phyloP scores from a whole-genome alignment of 2,329 filamentous ascomycete genomes.

The Alternaria gaisen region DNA sequence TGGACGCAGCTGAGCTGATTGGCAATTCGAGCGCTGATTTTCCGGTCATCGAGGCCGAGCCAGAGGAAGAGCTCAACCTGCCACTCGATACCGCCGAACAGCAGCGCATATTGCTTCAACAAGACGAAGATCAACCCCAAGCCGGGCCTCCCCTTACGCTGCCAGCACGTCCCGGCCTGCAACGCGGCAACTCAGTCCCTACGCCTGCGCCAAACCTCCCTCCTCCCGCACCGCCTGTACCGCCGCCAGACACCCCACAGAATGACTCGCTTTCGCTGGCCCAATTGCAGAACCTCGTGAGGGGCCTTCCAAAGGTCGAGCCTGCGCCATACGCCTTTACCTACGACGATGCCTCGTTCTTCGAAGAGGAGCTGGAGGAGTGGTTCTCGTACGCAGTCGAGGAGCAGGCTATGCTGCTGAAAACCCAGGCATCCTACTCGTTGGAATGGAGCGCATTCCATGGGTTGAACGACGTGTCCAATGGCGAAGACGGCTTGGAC shows the following conservation, averaged over 20 bases:
- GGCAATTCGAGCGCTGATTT: constrained; percentile 39
- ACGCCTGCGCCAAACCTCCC: constrained; percentile 54
- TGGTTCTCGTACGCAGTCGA: constrained; percentile 95
- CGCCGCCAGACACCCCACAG: constrained; percentile 42
- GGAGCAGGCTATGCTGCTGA: constrained; percentile 80
- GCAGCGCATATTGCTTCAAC: constrained; percentile 42
- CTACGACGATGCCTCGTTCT: constrained; percentile 61
- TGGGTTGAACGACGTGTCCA: constrained; percentile 51
- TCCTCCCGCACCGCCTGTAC: constrained; percentile 51
- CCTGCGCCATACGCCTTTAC: constrained; percentile 77
- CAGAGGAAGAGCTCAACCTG: constrained; percentile 43
- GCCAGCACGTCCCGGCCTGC: constrained; percentile 50
- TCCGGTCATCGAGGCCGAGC: constrained; percentile 45
- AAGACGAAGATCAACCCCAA: constrained; percentile 22
- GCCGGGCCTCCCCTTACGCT: constrained; percentile 35
- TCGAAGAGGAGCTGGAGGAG: constrained; percentile 92
- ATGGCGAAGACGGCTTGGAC: constrained; percentile 57
- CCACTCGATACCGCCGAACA: constrained; percentile 50
- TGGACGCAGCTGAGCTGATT: constrained; percentile 51
- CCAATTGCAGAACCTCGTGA: constrained; percentile 57
- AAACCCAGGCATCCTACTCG: constrained; percentile 79
- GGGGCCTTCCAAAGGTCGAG: constrained; percentile 55
- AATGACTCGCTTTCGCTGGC: constrained; percentile 58
- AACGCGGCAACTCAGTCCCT: constrained; percentile 52
- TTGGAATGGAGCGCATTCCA: constrained; percentile 68